A percentile compares a stretch with the other conserved stretches of the same genome.
Evolutionary conservation across 2,329 filamentous ascomycete genomes (phyloP).

Genomic region (Phoma herbarum): DNA sequence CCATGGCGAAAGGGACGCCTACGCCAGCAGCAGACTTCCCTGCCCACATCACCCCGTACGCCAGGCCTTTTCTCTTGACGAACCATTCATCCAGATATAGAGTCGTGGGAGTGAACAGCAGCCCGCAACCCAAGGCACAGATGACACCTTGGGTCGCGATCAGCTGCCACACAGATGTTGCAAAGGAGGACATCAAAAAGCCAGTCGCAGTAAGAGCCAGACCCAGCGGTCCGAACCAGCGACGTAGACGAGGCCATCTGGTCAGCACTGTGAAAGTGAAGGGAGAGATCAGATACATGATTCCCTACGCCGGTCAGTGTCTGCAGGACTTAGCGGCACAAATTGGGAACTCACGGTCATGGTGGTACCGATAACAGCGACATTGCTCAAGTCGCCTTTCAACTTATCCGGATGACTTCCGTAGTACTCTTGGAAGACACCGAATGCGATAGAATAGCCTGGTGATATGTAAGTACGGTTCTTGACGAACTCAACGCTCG

Average conservation of each 20-base stretch:
- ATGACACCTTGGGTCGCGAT: conserved; percentile 51
- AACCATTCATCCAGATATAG: conserved; percentile 71
- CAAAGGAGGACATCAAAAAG: conserved; percentile 40
- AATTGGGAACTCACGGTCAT: conserved; percentile 25
- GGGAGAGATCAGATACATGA: conserved; percentile 56
- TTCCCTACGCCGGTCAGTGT: conserved; percentile 37
- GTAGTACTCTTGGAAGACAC: conserved; percentile 36
- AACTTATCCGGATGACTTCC: conserved; percentile 26
- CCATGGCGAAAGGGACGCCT: conserved; percentile 54
- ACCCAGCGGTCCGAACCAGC: conserved; percentile 44
- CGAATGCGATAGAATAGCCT: conserved; percentile 34
- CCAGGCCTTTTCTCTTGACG: conserved; percentile 64
- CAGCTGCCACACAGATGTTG: conserved; percentile 39
- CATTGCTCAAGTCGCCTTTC: conserved; percentile 12
- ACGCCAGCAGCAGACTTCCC: conserved; percentile 54
- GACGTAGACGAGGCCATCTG: conserved; percentile 42
- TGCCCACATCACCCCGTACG: conserved; percentile 68
- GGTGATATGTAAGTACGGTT: conserved; percentile 13
- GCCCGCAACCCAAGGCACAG: conserved; percentile 54
- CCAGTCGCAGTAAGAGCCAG: conserved; percentile 33
- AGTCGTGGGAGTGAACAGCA: conserved; percentile 58
- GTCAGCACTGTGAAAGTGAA: conserved; percentile 48
- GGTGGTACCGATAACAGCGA: conserved; percentile 33
- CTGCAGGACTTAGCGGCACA: not conserved
- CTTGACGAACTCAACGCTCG: not conserved